Percentiles rank a stretch among this genome's conserved stretches.
These are phyloP conservation scores for Phylloporus scabripes DNA, from an alignment of 768 basidiomycete species.

Conservation along the genomic window DNA sequence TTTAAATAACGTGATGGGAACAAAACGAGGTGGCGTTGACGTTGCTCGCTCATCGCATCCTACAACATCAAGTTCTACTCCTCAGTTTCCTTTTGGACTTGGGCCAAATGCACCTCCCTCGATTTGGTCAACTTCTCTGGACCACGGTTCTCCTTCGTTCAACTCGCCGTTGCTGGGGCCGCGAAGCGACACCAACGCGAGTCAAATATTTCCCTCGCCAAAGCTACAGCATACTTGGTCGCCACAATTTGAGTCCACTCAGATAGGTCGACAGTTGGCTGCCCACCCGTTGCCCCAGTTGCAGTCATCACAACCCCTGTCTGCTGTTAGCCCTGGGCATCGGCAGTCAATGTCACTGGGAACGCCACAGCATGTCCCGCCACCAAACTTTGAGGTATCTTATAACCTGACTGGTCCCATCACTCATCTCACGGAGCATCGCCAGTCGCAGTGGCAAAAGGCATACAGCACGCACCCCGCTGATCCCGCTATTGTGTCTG, in stretches of 20 bases:
- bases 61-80: constrained; percentile 27
- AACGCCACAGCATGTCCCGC: constrained; percentile 14
- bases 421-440: constrained; percentile 9
- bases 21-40: constrained; percentile 18
- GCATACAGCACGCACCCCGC: constrained; percentile 5
- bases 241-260: constrained; percentile 24
- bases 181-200: constrained; percentile 11
- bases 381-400: constrained; percentile 10
- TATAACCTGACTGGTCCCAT: constrained; percentile 5
- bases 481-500: constrained; percentile 24
- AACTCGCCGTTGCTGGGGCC: constrained; percentile 8
- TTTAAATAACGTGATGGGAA: constrained; percentile 39
- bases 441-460: constrained; percentile 12
- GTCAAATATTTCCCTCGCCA: constrained; percentile 12
- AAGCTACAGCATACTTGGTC: constrained; percentile 17
- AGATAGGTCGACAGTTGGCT: constrained; percentile 6
- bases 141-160: constrained; percentile 33
- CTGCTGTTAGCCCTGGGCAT: constrained; percentile 9
- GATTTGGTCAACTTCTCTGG: constrained; percentile 62
- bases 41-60: constrained; percentile 10
- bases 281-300: constrained; percentile 12
- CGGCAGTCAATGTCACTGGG: constrained; percentile 13
- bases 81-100: constrained; percentile 49
- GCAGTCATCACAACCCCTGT: constrained; percentile 8
- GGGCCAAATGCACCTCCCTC: constrained; percentile 46